Evolutionary conservation across 345 rosid genomes (phyloP).

Genomic region (Sisymbrium irio): DNA sequence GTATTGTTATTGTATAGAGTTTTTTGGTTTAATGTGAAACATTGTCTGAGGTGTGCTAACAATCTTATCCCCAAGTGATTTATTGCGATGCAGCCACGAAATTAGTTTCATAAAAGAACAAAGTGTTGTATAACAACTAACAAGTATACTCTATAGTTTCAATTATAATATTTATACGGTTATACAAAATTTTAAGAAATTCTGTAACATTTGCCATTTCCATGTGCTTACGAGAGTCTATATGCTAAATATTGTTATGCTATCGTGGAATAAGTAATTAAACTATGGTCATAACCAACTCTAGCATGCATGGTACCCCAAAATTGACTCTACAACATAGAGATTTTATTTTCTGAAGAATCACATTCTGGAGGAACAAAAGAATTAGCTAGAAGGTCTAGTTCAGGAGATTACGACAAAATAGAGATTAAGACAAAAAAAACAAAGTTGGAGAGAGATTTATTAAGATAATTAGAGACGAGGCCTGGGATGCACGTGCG

Average conservation of each 20-base stretch:
- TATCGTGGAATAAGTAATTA: background rate
- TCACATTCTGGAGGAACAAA: background rate
- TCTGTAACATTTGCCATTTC: background rate
- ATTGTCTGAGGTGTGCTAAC: background rate
- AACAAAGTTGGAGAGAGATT: background rate
- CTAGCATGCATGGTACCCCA: background rate
- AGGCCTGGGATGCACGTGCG: constrained; percentile 51
- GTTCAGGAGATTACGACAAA: background rate
- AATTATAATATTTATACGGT: background rate
- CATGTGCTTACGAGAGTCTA: background rate
- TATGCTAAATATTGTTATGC: background rate
- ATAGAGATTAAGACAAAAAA: background rate
- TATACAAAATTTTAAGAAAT: too few relatives aligned
- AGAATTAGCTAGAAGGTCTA: background rate
- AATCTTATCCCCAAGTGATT: background rate
- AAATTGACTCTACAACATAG: background rate
- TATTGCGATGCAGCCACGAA: background rate
- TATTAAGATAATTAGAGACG: background rate
- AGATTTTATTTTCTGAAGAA: background rate
- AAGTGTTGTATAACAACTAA: background rate
- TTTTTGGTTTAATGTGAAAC: background rate
- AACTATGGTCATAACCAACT: background rate
- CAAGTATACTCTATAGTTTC: background rate
- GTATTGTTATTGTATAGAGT: background rate
- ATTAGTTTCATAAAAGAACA: background rate